Base-by-base conservation (phyloP, 495 filamentous ascomycete genomes). In the Trichoderma gamsii region DNA sequence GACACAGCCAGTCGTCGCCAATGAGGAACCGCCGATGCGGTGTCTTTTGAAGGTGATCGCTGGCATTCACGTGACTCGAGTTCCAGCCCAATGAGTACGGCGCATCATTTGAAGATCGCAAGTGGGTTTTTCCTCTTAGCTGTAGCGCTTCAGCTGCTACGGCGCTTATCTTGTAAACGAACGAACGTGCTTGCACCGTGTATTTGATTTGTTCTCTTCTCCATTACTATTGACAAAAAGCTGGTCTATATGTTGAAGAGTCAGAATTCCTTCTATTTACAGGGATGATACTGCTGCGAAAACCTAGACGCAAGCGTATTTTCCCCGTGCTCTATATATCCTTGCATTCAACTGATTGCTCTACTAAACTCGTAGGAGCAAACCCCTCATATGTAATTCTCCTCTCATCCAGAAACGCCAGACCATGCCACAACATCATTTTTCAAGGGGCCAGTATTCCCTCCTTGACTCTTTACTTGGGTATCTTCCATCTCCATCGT, bases 101-200 rank as follows among this genome's bases (percentile, higher is more conserved):
- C 4, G 56, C 49, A 52, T 52, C 49, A 38, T 25, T 52, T 52
- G 49, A 23, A 52, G 49, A 52, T 52, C 49, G n/a, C 49, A 52
- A 46, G 49, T 52, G 49, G 49, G 49, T n/a, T 52, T n/a, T 52
- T 5, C 13, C 44, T 49, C 44, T 25, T n/a, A 56, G 16, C 15
- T 56, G 5, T 25, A 12, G 44, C 44, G 44, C 51, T 56, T 56
- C 9, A 56, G 18, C 21, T 56, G 51, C 18, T n/a, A 49, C 44
- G 44, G 15, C 44, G 35, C 35, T 38, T 38, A 38, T 9, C 35
- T 38, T 9, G 35, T 38, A 38, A 38, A 38, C 35, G 4, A 38
- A 38, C 35, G 8, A 38, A 38, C 35, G 8, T 38, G 29, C 29
- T 29, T 29, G 4, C 35, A 38, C 35, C 35, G 0, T 9, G 35